phyloP scores from a whole-genome alignment of 768 basidiomycete species.

The Russula sp. region DNA sequence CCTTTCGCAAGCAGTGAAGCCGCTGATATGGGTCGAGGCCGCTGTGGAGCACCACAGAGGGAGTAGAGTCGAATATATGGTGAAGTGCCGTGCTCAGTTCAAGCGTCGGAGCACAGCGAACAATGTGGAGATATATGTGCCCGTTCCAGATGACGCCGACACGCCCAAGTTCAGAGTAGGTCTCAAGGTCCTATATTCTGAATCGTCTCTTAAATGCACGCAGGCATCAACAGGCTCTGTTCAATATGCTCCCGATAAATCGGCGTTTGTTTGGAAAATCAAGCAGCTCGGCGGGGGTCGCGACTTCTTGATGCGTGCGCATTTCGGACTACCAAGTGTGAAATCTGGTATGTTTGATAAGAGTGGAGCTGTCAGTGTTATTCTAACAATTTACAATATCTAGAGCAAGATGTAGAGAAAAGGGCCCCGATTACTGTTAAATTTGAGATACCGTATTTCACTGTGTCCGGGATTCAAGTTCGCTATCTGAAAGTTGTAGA shows the following conservation, averaged over 20 bases:
- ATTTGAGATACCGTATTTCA: slow-evolving; percentile 99
- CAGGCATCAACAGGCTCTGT: slow-evolving; percentile 94
- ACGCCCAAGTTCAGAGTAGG: slow-evolving; percentile 93
- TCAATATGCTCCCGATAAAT: slow-evolving; percentile 97
- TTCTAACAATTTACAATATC: not conserved
- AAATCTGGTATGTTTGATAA: slow-evolving; percentile 63
- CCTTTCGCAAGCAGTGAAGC: slow-evolving; percentile 94
- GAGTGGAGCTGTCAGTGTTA: no score
- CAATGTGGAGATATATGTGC: slow-evolving; percentile 97
- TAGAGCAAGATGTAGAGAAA: slow-evolving; percentile 78
- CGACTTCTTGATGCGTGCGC: slow-evolving; percentile 97
- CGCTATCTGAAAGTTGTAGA: slow-evolving; percentile 98
- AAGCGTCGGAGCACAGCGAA: slow-evolving; percentile 95
- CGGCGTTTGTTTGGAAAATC: slow-evolving; percentile 99
- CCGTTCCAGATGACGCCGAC: slow-evolving; percentile 98
- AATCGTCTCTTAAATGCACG: not conserved
- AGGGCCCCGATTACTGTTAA: slow-evolving; percentile 95
- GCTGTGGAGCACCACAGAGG: slow-evolving; percentile 92
- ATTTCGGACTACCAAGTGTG: slow-evolving; percentile 94
- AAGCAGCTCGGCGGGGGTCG: slow-evolving; percentile 94
- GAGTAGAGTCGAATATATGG: slow-evolving; percentile 92
- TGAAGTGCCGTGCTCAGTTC: slow-evolving; percentile 95
- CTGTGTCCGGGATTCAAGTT: slow-evolving; percentile 95
- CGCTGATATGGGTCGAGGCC: slow-evolving; percentile 96
- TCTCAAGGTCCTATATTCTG: slow-evolving; percentile 7